These are phyloP conservation scores for Debaryomyces hansenii DNA, from an alignment of 805 yeast species.

Conservation along the genomic window DNA sequence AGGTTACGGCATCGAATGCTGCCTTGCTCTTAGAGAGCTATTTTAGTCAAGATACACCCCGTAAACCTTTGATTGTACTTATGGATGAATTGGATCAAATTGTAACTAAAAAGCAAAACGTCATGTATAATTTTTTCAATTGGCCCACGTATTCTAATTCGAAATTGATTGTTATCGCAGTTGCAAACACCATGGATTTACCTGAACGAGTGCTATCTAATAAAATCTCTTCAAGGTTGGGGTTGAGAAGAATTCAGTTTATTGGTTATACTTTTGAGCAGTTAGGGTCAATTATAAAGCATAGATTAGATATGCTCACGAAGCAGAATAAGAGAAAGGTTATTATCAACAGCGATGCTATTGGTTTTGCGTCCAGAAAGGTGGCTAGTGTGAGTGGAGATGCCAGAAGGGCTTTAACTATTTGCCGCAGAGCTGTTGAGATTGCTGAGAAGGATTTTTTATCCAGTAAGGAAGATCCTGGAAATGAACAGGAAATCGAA, in stretches of 20 bases:
- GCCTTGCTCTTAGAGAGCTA: constrained; percentile 68
- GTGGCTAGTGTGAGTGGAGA: constrained; percentile 97
- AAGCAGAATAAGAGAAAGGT: constrained; percentile 40
- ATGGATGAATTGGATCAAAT: constrained; percentile 94
- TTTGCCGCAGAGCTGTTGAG: constrained; percentile 87
- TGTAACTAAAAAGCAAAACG: constrained; percentile 76
- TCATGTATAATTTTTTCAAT: constrained; percentile 93
- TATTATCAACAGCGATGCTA: constrained; percentile 64
- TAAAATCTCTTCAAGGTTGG: constrained; percentile 88
- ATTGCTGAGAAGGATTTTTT: constrained; percentile 69
- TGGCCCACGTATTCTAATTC: constrained; percentile 91
- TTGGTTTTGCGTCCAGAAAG: constrained; percentile 88
- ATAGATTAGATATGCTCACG: constrained; percentile 55
- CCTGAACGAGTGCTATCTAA: constrained; percentile 88
- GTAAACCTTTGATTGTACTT: constrained; percentile 66
- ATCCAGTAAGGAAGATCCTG: constrained; percentile 12
- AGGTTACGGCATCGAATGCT: constrained; percentile 63
- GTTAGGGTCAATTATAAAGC: constrained; percentile 69
- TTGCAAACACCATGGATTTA: constrained; percentile 96
- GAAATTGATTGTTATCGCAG: constrained; percentile 82
- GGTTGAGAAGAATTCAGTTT: constrained; percentile 82
- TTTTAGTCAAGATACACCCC: constrained; percentile 44
- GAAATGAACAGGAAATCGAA: constrained; percentile 19
- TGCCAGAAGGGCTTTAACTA: constrained; percentile 87
- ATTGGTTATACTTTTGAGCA: constrained; percentile 85